Evolutionary conservation across 345 rosid genomes (phyloP).

Genomic region (Syzygium aromaticum): DNA sequence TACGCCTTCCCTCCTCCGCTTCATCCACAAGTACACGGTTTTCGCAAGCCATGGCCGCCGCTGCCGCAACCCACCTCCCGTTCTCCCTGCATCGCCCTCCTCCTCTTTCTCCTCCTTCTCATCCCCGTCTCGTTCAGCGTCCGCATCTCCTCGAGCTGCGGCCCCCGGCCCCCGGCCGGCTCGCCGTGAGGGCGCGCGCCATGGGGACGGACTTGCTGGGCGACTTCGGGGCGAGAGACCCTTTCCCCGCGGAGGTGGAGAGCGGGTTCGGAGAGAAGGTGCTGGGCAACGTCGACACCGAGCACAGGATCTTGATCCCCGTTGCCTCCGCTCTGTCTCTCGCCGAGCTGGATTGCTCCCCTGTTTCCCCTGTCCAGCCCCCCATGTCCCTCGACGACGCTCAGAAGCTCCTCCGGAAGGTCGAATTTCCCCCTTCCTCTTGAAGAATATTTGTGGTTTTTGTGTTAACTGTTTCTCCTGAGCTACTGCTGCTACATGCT

Average conservation of each 20-base stretch:
- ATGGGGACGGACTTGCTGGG: constrained; percentile 27
- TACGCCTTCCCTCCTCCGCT: background rate
- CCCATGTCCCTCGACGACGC: constrained; percentile 66
- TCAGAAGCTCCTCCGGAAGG: constrained; percentile 59
- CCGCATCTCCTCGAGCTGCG: background rate
- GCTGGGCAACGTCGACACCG: constrained; percentile 50
- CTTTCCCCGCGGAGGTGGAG: constrained; percentile 70
- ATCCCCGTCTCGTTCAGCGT: background rate
- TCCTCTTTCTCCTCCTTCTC: background rate
- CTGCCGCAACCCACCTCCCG: background rate
- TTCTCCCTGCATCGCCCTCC: constrained; percentile 5
- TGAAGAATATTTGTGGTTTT: background rate
- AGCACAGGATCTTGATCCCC: constrained; percentile 88
- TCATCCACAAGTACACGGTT: background rate
- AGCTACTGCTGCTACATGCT: background rate
- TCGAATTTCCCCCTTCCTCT: constrained; percentile 2
- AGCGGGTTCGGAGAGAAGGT: constrained; percentile 82
- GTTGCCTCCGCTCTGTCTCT: constrained; percentile 65
- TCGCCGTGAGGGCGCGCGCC: constrained; percentile 14
- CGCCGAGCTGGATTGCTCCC: constrained; percentile 47
- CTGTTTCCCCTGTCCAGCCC: constrained; percentile 50
- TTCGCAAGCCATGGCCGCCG: background rate
- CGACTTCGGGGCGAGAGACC: constrained; percentile 73
- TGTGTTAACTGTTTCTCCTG: background rate
- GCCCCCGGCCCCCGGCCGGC: background rate